Evolutionary conservation across 2,329 filamentous ascomycete genomes (phyloP), one percentile per base, ranked within the genome.

Genomic region (Penicillium janthinellum): DNA sequence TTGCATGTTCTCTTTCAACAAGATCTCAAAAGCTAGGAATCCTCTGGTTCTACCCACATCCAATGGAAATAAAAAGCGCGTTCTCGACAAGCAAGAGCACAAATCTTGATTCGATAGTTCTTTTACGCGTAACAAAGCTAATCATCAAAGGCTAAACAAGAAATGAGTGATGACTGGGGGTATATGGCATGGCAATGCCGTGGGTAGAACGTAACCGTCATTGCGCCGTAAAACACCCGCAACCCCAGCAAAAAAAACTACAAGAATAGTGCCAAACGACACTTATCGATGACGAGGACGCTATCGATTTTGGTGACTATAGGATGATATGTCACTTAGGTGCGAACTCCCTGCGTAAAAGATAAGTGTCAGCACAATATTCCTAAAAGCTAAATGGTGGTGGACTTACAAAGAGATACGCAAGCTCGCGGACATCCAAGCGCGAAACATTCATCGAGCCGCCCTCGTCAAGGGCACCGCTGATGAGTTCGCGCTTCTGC

Each of bases 381-480:
- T n/a, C 15, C 17, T 39, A 8, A 5, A 38, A 17, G 1, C 3
- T 44, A 22, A 45, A 5, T 37, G 48, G 3, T 35, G 37, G 28
- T 12, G 22, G 6, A 71, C 75, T 55, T 72, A 77, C 85, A 70
- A 94, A 91, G 60, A 96, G 80, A 68, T 85, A 92, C 42, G 83
- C 85, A 48, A 96, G 81, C 67, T 96, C 90, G 37, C 80, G 79
- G 1, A 83, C 78, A 56, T 83, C 85, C 12, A 96, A 81, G 42
- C 90, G 82, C 7, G 86, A 86, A 54, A 96, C 81, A 60, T 82
- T 85, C 70, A 85, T 84, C 37, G 84, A 84, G 41, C 87, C 89
- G 28, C 85, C 84, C 75, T 96, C 91, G 68, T 95, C 90, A 22
- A 97, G 82, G 1, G 92, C 93, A 10, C 86, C 84, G 61, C 91